Conservation (phyloP, 495 filamentous ascomycete genomes). For the Cercophora sp. region DNA sequence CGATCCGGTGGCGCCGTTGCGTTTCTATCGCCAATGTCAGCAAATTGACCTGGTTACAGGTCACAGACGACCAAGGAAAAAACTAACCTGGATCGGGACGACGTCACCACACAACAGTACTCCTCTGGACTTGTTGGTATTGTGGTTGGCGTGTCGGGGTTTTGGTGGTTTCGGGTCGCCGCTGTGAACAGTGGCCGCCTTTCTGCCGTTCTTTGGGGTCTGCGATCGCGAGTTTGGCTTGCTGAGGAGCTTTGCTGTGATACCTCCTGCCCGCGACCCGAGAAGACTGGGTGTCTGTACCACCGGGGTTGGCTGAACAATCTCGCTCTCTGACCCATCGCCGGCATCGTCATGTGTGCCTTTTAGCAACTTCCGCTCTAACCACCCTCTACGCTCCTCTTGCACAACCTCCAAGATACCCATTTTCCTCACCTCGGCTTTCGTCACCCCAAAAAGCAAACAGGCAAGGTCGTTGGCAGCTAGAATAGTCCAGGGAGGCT, state of each 20-base stretch:
- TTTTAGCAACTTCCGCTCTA: conserved; percentile 76
- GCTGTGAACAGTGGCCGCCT: conserved; percentile 72
- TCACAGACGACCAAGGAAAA: neutral
- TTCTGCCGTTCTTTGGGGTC: conserved; percentile 42
- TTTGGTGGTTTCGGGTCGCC: conserved; percentile 62
- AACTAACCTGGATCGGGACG: conserved; percentile 64
- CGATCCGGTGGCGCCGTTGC: conserved; percentile 84
- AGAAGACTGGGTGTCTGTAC: conserved; percentile 47
- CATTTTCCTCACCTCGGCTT: conserved; percentile 87
- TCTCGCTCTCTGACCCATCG: conserved; percentile 40
- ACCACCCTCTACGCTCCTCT: conserved; percentile 80
- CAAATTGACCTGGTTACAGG: neutral
- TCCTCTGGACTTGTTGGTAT: conserved; percentile 73
- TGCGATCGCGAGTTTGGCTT: conserved; percentile 74
- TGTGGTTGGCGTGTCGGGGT: conserved; percentile 49
- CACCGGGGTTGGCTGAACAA: conserved; percentile 42
- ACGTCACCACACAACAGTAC: conserved; percentile 95
- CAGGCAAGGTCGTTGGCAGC: conserved; percentile 97
- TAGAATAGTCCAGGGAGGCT: conserved; percentile 88
- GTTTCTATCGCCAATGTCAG: conserved; percentile 57
- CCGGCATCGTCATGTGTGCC: conserved; percentile 39
- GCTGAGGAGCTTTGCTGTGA: conserved; percentile 80
- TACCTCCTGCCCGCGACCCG: conserved; percentile 63
- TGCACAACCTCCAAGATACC: conserved; percentile 93
- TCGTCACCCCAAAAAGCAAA: conserved; percentile 91